Percentiles rank a stretch among this genome's conserved stretches.
These are phyloP conservation scores for Lasiosphaeriaceae sp. DNA, from an alignment of 495 filamentous ascomycete genomes.

Conservation along the genomic window DNA sequence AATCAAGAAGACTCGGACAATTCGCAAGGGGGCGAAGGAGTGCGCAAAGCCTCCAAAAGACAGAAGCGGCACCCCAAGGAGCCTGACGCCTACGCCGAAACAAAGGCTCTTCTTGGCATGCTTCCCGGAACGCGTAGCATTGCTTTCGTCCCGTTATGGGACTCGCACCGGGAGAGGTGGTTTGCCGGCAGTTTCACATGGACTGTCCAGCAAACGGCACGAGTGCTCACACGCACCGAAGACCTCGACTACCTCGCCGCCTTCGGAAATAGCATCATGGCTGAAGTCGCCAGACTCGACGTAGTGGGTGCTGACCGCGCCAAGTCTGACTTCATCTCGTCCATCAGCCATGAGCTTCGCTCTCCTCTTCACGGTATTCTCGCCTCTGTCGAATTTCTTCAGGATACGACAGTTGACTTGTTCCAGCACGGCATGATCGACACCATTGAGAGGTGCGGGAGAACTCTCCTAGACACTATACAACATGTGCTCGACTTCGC, in stretches of 20 bases:
- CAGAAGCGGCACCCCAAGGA: not conserved
- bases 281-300: constrained; percentile 52
- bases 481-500: constrained; percentile 44
- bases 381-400: constrained; percentile 65
- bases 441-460: constrained; percentile 69
- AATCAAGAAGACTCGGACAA: not conserved
- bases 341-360: constrained; percentile 72
- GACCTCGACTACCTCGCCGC: constrained; percentile 43
- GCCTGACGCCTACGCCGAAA: not conserved
- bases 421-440: constrained; percentile 62
- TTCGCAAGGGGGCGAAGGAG: not conserved
- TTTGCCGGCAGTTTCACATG: constrained; percentile 64
- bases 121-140: constrained; percentile 50
- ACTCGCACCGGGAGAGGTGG: constrained; percentile 62
- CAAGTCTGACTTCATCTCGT: constrained; percentile 69
- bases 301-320: constrained; percentile 38
- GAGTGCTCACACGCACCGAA: constrained; percentile 44
- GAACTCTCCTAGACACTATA: constrained; percentile 72
- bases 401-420: constrained; percentile 47
- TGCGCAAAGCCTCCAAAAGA: not conserved
- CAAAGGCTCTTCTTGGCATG: not conserved
- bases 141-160: constrained; percentile 64
- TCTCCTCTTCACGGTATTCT: constrained; percentile 77
- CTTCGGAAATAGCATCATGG: constrained; percentile 58
- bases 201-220: constrained; percentile 41